Percentiles rank a stretch among this genome's conserved stretches.
Evolutionary conservation across 2,329 filamentous ascomycete species (phyloP).

Genomic region (Paramyrothecium roridum): DNA sequence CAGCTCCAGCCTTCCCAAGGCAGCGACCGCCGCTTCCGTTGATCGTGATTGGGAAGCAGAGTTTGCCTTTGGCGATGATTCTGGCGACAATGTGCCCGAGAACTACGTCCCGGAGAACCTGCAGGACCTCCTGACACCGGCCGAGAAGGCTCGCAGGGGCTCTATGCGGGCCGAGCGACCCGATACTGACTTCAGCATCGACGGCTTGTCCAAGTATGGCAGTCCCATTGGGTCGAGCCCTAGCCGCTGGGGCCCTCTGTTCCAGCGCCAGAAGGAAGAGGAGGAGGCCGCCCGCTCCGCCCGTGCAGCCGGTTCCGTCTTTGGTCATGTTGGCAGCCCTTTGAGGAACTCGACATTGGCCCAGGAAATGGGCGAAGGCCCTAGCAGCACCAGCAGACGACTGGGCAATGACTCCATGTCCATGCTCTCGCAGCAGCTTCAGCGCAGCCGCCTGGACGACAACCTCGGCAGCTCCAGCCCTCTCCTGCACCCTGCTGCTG

Average conservation of each 20-base stretch:
- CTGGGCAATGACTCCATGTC: conserved; percentile 52
- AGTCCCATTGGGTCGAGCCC: conserved; percentile 58
- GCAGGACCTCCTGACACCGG: conserved; percentile 63
- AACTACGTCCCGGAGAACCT: conserved; percentile 71
- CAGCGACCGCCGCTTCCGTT: conserved; percentile 42
- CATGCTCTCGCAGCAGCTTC: conserved; percentile 59
- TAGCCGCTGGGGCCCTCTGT: conserved; percentile 59
- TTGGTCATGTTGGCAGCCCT: conserved; percentile 65
- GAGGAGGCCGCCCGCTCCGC: conserved; percentile 41
- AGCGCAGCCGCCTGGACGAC: conserved; percentile 54
- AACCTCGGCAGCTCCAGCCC: conserved; percentile 41
- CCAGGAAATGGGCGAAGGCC: conserved; percentile 42
- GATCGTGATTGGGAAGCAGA: conserved; percentile 63
- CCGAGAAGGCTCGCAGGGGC: conserved; percentile 63
- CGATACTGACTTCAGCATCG: conserved; percentile 48
- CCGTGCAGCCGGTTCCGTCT: conserved; percentile 45
- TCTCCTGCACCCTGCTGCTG: conserved; percentile 45
- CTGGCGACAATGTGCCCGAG: conserved; percentile 41
- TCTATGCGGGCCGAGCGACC: conserved; percentile 54
- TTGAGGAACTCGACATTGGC: conserved; percentile 61
- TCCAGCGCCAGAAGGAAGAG: conserved; percentile 58
- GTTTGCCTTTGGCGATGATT: conserved; percentile 79
- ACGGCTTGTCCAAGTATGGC: conserved; percentile 55
- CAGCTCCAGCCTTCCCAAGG: conserved; percentile 66
- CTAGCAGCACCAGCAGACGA: conserved; percentile 37